phyloP scores from a whole-genome alignment of 1,284 basidiomycete genomes.

The Ganoderma multipileum region DNA sequence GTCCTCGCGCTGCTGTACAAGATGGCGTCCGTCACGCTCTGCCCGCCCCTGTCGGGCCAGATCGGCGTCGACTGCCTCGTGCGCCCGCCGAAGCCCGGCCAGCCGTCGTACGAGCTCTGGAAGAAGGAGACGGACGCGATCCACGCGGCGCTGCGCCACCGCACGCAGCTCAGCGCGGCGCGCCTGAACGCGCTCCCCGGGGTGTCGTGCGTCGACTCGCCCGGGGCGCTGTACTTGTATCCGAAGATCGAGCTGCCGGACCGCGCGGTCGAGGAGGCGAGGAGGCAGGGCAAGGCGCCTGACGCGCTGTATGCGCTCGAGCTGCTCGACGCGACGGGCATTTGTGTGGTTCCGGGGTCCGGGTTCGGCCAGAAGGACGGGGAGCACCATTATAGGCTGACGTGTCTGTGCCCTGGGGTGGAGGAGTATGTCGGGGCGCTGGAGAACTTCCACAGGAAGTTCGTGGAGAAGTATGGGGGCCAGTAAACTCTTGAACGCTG shows the following conservation, averaged over 20 bases:
- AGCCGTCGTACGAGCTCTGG: constrained; percentile 80
- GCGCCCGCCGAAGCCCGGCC: constrained; percentile 79
- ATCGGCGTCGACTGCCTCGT: constrained; percentile 93
- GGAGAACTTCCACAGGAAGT: constrained; percentile 84
- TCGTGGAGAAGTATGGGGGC: constrained; percentile 70
- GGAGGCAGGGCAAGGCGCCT: constrained; percentile 75
- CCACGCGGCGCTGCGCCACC: constrained; percentile 74
- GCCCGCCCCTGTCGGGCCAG: constrained; percentile 89
- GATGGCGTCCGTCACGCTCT: constrained; percentile 90
- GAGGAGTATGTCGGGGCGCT: constrained; percentile 90
- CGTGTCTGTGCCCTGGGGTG: constrained; percentile 88
- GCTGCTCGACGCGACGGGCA: constrained; percentile 88
- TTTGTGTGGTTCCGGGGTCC: constrained; percentile 91
- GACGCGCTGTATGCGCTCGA: constrained; percentile 89
- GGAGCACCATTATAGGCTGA: constrained; percentile 88
- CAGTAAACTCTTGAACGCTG: background rate
- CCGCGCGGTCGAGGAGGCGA: constrained; percentile 78
- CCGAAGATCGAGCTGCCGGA: constrained; percentile 76
- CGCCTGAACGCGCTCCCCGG: constrained; percentile 82
- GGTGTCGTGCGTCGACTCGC: constrained; percentile 86
- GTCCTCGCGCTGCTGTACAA: constrained; percentile 91
- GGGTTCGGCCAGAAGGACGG: constrained; percentile 93
- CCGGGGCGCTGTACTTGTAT: constrained; percentile 91
- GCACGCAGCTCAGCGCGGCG: constrained; percentile 77
- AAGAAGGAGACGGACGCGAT: constrained; percentile 83